These are phyloP conservation scores for Botrytis fabae DNA, from an alignment of 2,329 filamentous ascomycete species.

Conservation along the genomic window DNA sequence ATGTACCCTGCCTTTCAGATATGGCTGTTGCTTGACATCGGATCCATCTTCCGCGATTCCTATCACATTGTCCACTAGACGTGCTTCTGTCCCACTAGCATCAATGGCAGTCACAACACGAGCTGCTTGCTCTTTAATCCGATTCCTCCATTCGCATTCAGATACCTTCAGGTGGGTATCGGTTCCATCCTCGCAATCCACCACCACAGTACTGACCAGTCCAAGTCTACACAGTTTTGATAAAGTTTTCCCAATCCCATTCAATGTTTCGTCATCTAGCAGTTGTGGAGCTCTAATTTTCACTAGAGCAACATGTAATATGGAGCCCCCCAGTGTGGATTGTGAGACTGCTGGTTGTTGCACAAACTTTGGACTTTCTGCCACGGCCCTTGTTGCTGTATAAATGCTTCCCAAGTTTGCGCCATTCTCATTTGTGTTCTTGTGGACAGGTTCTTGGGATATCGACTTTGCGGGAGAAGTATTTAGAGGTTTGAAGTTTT, in stretches of 20 bases:
- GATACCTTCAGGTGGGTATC: constrained; percentile 30
- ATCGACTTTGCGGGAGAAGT: constrained; percentile 31
- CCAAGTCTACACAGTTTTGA: constrained; percentile 81
- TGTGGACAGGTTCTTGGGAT: constrained; percentile 4
- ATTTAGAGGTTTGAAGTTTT: constrained; percentile 67
- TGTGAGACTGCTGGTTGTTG: constrained; percentile 46
- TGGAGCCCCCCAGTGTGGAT: constrained; percentile 32
- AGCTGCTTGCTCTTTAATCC: constrained; percentile 63
- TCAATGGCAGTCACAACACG: constrained; percentile 76
- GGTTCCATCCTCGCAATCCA: constrained; percentile 62
- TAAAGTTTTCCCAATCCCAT: constrained; percentile 79
- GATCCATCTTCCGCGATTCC: constrained; percentile 35
- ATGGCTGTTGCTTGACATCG: constrained; percentile 16
- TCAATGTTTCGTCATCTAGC: constrained; percentile 66
- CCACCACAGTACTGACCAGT: constrained; percentile 76
- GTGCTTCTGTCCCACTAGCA: constrained; percentile 65
- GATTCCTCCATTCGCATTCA: constrained; percentile 43
- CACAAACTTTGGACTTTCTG: constrained; percentile 60
- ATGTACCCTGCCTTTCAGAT: constrained; percentile 32
- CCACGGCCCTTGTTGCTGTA: constrained; percentile 54
- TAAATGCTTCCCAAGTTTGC: constrained; percentile 65
- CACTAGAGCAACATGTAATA: constrained; percentile 77
- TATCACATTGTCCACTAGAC: constrained; percentile 60
- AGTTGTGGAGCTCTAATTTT: constrained; percentile 76
- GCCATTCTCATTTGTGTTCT: constrained; percentile 44